Conservation (phyloP, 495 filamentous ascomycete genomes). For the Pseudoneurospora amorphoporcata region DNA sequence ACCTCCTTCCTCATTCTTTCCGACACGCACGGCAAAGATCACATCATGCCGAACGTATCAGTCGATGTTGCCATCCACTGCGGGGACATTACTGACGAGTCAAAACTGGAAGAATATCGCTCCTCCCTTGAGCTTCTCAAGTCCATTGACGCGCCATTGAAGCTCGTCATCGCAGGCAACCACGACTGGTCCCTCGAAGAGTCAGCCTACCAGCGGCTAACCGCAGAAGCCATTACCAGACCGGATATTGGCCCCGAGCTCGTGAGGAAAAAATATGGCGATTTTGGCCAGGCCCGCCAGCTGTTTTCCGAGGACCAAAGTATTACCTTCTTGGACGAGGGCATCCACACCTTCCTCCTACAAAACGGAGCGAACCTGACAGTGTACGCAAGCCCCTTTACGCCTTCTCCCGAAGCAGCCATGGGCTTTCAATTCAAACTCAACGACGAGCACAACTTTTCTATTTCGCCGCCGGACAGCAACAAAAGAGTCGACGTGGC, state of each 20-base stretch:
- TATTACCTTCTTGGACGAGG: constrained; percentile 60
- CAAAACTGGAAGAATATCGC: constrained; percentile 44
- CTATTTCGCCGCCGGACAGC: constrained; percentile 12
- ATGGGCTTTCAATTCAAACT: constrained; percentile 55
- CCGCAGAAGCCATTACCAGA: constrained; percentile 3
- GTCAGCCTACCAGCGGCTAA: constrained; percentile 18
- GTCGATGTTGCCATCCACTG: constrained; percentile 60
- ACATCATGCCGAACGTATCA: constrained; percentile 4
- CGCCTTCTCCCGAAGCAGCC: constrained; percentile 41
- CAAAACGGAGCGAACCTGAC: constrained; percentile 48
- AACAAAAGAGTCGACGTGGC: constrained; percentile 47
- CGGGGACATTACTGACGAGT: constrained; percentile 61
- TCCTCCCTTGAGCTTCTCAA: constrained; percentile 43
- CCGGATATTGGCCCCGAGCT: constrained; percentile 7
- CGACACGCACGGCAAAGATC: constrained; percentile 45
- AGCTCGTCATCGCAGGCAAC: constrained; percentile 73
- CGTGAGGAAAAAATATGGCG: constrained; percentile 13
- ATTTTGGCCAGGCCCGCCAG: constrained; percentile 11
- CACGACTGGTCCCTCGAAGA: constrained; percentile 66
- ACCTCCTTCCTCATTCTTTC: constrained; percentile 49
- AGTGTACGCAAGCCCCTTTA: constrained; percentile 62
- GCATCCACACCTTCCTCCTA: constrained; percentile 43
- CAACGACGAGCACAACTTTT: constrained; percentile 41
- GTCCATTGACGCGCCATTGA: constrained; percentile 51
- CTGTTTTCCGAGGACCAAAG: constrained; percentile 38